These are phyloP conservation scores for Clitopilus hobsonii DNA, from an alignment of 768 basidiomycete genomes.

Conservation along the genomic window DNA sequence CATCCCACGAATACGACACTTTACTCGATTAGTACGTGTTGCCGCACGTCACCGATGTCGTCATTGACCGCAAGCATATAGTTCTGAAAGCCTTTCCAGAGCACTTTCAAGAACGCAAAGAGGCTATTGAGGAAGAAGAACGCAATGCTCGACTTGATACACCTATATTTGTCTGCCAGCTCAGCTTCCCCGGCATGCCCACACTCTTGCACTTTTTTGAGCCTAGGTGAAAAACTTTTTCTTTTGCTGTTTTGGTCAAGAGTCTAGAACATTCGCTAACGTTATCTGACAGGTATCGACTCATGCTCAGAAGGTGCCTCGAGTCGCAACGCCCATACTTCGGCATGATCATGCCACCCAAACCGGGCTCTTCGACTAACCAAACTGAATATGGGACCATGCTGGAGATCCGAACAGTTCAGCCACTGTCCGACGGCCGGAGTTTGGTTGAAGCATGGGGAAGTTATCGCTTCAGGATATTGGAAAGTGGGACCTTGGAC, in stretches of 20 bases:
- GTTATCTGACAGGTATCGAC: constrained; percentile 58
- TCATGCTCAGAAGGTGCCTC: constrained; percentile 96
- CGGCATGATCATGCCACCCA: constrained; percentile 85
- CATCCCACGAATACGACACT: constrained; percentile 72
- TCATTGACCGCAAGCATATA: constrained; percentile 16
- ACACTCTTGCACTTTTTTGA: constrained; percentile 92
- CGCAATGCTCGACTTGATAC: constrained; percentile 77
- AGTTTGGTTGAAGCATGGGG: constrained; percentile 73
- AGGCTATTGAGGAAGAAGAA: constrained; percentile 69
- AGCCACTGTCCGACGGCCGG: constrained; percentile 85
- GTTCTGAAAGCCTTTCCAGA: constrained; percentile 68
- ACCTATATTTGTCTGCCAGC: constrained; percentile 87
- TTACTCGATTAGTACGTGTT: constrained; percentile 57
- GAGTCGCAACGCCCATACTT: constrained; percentile 73
- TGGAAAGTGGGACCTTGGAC: constrained; percentile 80
- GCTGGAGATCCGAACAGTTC: constrained; percentile 82
- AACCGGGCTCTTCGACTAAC: constrained; percentile 29
- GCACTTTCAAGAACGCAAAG: constrained; percentile 57
- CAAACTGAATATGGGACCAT: constrained; percentile 86
- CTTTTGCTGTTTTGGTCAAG: constrained; percentile 2
- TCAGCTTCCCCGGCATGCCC: constrained; percentile 89
- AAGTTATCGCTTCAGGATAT: constrained; percentile 73
- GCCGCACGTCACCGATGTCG: constrained; percentile 5
- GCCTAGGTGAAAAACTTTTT: constrained; percentile 47
- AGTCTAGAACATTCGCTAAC: neutral